A percentile compares a stretch with the other conserved stretches of the same genome.
These are phyloP conservation scores for Podaxis sp. DNA, from an alignment of 768 basidiomycete genomes.

Conservation along the genomic window DNA sequence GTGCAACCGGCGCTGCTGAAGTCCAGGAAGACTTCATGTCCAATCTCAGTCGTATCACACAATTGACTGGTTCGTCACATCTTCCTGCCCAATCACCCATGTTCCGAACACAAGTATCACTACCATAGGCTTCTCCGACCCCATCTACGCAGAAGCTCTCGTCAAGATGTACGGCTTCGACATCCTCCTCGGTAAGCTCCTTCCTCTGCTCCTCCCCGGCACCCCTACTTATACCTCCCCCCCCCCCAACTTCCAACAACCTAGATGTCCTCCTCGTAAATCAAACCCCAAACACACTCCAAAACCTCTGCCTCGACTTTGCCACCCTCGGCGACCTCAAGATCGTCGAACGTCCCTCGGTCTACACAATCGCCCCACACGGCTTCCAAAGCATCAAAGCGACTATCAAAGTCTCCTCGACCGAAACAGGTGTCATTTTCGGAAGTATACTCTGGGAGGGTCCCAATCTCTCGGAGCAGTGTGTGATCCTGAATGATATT, in stretches of 20 bases:
- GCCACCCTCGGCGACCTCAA: slow-evolving; percentile 97
- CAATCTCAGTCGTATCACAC: slow-evolving; percentile 88
- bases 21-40: slow-evolving; percentile 92
- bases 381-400: slow-evolving; percentile 99
- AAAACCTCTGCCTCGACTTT: slow-evolving; percentile 96
- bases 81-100: not conserved
- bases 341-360: slow-evolving; percentile 92
- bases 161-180: slow-evolving; percentile 99
- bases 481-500: slow-evolving; percentile 94
- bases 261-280: slow-evolving; percentile 95
- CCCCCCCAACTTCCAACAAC: not conserved
- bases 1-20: slow-evolving; percentile 85
- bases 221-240: not conserved
- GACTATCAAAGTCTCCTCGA: slow-evolving; percentile 97
- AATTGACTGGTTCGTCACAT: slow-evolving; percentile 73
- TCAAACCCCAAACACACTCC: slow-evolving; percentile 89
- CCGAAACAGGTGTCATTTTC: slow-evolving; percentile 98
- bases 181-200: slow-evolving; percentile 76
- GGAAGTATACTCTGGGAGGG: slow-evolving; percentile 98
- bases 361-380: slow-evolving; percentile 92
- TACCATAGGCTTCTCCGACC: slow-evolving; percentile 86
- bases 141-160: slow-evolving; percentile 96
- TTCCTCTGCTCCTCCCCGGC: not conserved
- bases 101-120: not conserved
- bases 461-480: slow-evolving; percentile 80